These are phyloP conservation scores for Yamadazyma membranifaciens DNA, from an alignment of 1,139 yeast genomes.

Conservation along the genomic window DNA sequence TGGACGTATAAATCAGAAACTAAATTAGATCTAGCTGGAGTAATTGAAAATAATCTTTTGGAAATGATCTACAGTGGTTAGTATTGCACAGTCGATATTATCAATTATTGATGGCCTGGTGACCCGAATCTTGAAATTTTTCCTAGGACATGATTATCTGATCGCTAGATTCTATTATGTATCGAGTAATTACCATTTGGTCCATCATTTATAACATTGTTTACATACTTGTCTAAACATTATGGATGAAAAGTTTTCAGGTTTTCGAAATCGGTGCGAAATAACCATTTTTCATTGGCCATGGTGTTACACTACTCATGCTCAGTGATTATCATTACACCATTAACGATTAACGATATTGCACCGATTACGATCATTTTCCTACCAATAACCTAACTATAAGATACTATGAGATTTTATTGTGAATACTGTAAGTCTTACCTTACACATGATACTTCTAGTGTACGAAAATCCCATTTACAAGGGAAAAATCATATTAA, in stretches of 20 bases:
- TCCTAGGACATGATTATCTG: no score
- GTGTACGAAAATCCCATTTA: conserved; percentile 82
- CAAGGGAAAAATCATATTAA: conserved; percentile 78
- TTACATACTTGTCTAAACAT: conserved; percentile 21
- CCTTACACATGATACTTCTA: conserved; percentile 83
- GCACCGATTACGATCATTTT: no score
- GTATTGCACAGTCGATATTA: conserved; percentile 10
- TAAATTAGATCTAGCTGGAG: conserved; percentile 56
- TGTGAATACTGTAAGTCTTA: conserved; percentile 88
- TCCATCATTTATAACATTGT: neutral
- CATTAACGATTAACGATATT: no score
- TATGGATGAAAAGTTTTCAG: conserved; percentile 10
- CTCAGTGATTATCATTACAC: no score
- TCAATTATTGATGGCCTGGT: neutral
- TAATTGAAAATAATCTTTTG: conserved; percentile 44
- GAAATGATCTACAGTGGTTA: conserved; percentile 31
- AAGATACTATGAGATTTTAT: conserved; percentile 52
- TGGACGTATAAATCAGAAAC: conserved; percentile 83
- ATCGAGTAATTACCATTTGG: neutral
- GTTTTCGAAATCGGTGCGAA: conserved; percentile 10
- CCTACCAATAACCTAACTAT: no score
- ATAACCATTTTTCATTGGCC: conserved; percentile 8
- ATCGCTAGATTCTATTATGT: no score
- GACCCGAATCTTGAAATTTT: no score
- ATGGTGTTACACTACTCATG: conserved; percentile 1